These are phyloP conservation scores for Coniochaeta sp. DNA, from an alignment of 2,329 filamentous ascomycete species.

Conservation along the genomic window DNA sequence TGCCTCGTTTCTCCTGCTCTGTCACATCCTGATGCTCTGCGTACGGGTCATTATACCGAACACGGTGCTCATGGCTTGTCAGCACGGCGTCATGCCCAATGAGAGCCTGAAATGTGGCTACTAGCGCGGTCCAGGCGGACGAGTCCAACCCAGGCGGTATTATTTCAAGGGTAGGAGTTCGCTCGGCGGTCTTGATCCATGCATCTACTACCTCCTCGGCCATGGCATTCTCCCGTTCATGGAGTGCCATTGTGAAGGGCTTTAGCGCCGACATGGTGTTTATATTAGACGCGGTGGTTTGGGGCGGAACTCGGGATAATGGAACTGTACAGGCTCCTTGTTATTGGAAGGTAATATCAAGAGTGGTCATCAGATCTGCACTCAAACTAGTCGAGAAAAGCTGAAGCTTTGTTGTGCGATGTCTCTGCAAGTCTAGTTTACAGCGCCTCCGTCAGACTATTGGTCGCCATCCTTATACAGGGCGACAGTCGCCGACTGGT, in stretches of 20 bases:
- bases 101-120: neutral
- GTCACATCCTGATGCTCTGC: neutral
- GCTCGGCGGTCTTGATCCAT: conserved; percentile 1
- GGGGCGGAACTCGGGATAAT: neutral
- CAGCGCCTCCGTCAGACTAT: neutral
- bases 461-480: conserved; percentile 3
- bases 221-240: conserved; percentile 2
- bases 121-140: neutral
- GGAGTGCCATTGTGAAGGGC: neutral
- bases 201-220: neutral
- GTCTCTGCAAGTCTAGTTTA: neutral
- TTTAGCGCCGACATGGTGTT: neutral
- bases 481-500: neutral
- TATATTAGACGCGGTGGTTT: neutral
- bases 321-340: too few relatives aligned
- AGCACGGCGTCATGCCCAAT: neutral
- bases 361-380: too few relatives aligned
- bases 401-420: too few relatives aligned
- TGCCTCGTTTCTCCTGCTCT: conserved; percentile 33
- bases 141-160: neutral
- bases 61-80: neutral
- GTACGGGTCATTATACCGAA: neutral
- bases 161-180: conserved; percentile 2
- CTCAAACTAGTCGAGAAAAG: too few relatives aligned
- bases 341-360: too few relatives aligned